phyloP scores from a whole-genome alignment of 2,329 filamentous ascomycete species.

The Periconia sp. region DNA sequence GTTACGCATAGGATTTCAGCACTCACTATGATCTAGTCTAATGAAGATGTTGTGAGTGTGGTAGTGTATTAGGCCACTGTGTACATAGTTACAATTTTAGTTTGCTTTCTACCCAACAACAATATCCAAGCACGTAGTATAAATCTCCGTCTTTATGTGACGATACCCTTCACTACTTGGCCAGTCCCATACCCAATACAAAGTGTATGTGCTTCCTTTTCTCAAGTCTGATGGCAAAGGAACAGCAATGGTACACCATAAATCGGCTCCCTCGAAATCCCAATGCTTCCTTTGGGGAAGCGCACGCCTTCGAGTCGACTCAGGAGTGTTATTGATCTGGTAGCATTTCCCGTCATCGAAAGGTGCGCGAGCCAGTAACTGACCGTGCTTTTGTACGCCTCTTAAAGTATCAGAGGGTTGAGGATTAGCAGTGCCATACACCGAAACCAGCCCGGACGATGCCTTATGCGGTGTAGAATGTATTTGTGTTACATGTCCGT shows the following conservation, averaged over 20 bases:
- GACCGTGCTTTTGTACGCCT: background rate
- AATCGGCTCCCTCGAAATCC: background rate
- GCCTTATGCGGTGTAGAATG: background rate
- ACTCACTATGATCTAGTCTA: too few species aligned
- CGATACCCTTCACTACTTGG: background rate
- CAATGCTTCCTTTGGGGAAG: background rate
- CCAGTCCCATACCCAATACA: background rate
- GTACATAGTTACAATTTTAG: too few species aligned
- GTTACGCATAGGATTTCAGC: too few species aligned
- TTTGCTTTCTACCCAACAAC: too few species aligned
- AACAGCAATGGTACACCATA: background rate
- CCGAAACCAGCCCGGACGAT: background rate
- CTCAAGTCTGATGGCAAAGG: background rate
- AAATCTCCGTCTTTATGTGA: too few species aligned
- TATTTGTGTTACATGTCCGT: background rate
- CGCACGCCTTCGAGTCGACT: background rate
- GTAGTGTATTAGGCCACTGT: too few species aligned
- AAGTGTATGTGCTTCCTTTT: background rate
- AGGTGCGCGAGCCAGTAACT: background rate
- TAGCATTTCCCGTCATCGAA: background rate
- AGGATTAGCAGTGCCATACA: background rate
- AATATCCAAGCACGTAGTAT: too few species aligned
- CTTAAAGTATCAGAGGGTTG: background rate
- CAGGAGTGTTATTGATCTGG: background rate
- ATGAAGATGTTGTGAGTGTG: too few species aligned